Base-by-base conservation (phyloP, 345 rosid genomes). In the Heritiera littoralis region DNA sequence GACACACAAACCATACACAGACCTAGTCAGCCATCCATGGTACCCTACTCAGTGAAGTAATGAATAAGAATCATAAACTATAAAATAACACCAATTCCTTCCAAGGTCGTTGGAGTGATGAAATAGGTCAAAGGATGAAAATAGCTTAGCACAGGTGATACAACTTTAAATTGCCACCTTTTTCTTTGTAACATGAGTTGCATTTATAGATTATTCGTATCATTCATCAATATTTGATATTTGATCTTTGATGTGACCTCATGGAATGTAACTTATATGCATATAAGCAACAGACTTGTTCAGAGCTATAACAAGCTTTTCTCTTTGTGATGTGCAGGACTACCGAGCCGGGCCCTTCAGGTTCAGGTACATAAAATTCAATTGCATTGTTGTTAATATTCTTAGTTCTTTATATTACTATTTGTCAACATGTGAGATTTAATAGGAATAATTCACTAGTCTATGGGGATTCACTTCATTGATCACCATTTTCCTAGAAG, bases 281-380 rank as follows among this genome's bases (percentile, higher is more conserved):
- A 6, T 74, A 4, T 10, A 17, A 63, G 10, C 52, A 46, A 48
- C 7, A 59, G 40, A 76, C 23, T 6, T 48, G 5, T 63, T 61
- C 76, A 17, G 32, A 64, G 43, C 23, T 49, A 2, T 71, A 76
- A 66, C 78, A 64, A 51, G 52, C 43, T 64, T 75, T 66, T 51
- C 35, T 69, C 76, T 76, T 76, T 30, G 49, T 73, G 45, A 74
- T 52, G 66, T 84, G 86, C 92, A 91, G 95, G 85, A 77, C 92
- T 49, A 81, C 85, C 0, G 92, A 88, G 54, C 89, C 86, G 66
- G 82, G 85, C 66, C 76, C 84, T 61, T 78, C 81, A 70, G 69
- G 79, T 79, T 83, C 89, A 67, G 95, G 94, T 91, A 87, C 5
- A 82, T 81, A 81, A 23, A 80, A n/a, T 49, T 68, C 61, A 48